Percentiles rank a stretch among this genome's conserved stretches.
phyloP scores from a whole-genome alignment of 495 filamentous ascomycete species.

The Glonium stellatum region DNA sequence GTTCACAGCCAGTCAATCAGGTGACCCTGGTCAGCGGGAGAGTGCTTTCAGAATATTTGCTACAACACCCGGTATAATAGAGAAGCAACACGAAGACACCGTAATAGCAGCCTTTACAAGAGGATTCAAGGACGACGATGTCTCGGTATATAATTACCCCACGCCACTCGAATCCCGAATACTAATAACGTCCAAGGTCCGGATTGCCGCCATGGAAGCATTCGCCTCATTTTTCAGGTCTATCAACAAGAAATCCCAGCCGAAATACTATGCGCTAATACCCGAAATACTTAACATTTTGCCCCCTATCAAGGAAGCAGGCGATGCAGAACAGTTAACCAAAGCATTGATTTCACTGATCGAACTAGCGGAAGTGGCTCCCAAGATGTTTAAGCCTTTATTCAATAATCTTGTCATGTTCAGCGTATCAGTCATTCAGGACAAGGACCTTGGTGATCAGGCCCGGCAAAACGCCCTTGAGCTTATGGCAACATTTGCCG shows the following conservation, averaged over 20 bases:
- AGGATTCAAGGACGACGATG: constrained; percentile 84
- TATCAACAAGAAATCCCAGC: constrained; percentile 74
- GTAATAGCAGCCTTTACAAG: constrained; percentile 78
- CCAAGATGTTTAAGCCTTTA: constrained; percentile 91
- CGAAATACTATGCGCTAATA: constrained; percentile 78
- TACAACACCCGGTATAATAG: constrained; percentile 91
- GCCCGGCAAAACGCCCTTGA: constrained; percentile 92
- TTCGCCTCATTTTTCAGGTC: constrained; percentile 93
- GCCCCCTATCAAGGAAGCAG: constrained; percentile 81
- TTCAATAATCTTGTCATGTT: constrained; percentile 91
- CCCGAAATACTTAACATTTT: constrained; percentile 88
- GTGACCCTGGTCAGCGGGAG: constrained; percentile 75
- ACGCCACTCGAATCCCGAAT: not conserved
- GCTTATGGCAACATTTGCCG: constrained; percentile 96
- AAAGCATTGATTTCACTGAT: constrained; percentile 85
- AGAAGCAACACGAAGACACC: constrained; percentile 84
- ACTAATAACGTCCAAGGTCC: constrained; percentile 49
- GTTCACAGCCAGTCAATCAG: constrained; percentile 79
- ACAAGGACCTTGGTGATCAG: constrained; percentile 86
- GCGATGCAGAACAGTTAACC: constrained; percentile 81
- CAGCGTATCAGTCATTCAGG: constrained; percentile 83
- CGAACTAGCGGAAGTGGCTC: constrained; percentile 82
- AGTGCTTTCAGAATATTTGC: constrained; percentile 89
- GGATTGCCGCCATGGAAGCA: constrained; percentile 90
- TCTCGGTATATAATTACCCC: constrained; percentile 50